Conservation (phyloP, 257 asterid species). For the Solanum pimpinellifolium region DNA sequence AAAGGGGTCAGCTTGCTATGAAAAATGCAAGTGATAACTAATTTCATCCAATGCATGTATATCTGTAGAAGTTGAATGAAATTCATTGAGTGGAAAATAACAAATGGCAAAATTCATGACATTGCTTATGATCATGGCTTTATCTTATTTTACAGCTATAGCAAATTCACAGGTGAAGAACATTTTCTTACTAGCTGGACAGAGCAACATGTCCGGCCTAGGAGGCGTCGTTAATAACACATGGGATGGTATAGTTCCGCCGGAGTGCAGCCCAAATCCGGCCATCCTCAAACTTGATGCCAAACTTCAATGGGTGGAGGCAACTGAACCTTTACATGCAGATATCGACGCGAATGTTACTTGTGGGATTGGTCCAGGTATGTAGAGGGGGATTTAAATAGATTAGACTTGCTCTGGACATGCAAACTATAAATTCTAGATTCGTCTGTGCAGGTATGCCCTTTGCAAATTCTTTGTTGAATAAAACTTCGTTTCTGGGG, state of each 20-base stretch:
- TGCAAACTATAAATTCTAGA: background rate
- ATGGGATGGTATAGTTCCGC: constrained; percentile 11
- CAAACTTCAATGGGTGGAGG: background rate
- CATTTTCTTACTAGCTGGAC: constrained; percentile 14
- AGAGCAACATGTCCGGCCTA: constrained; percentile 20
- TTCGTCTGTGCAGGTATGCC: constrained; percentile 10
- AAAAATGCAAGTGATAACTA: background rate
- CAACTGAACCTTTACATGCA: background rate
- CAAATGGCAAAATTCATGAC: background rate
- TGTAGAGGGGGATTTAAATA: background rate
- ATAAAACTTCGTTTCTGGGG: background rate
- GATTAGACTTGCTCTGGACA: background rate
- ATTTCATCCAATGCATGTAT: background rate
- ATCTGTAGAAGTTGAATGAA: background rate
- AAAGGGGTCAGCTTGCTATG: background rate
- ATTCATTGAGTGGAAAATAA: background rate
- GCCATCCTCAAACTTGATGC: background rate
- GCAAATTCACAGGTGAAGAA: background rate
- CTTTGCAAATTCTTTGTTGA: constrained; percentile 15
- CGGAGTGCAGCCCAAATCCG: background rate
- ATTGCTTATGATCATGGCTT: background rate
- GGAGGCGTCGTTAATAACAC: constrained; percentile 4
- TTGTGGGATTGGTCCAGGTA: background rate
- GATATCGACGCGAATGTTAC: background rate
- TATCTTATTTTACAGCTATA: background rate